Evolutionary conservation across 2,329 filamentous ascomycete genomes (phyloP).

Genomic region (Aureobasidium namibiae): DNA sequence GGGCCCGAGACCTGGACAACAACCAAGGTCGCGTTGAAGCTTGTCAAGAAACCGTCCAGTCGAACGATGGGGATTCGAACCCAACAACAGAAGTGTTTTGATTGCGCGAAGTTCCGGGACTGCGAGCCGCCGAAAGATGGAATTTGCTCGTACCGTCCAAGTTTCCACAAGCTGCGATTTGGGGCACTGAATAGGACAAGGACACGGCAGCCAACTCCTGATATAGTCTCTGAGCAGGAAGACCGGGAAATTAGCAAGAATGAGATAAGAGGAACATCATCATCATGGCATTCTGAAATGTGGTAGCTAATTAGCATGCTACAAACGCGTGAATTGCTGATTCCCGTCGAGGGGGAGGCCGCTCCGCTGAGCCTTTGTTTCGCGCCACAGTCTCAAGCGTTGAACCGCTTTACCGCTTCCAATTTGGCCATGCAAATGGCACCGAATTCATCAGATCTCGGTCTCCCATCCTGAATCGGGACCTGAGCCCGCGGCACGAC

Average conservation of each 20-base stretch:
- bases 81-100: background rate
- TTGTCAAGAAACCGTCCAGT: background rate
- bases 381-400: background rate
- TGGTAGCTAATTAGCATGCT: background rate
- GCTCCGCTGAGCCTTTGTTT: background rate
- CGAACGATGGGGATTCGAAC: background rate
- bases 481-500: too few relatives aligned
- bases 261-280: background rate
- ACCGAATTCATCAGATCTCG: background rate
- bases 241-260: background rate
- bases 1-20: background rate
- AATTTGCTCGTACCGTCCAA: background rate
- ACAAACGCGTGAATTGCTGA: background rate
- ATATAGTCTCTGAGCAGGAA: background rate
- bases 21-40: background rate
- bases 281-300: constrained; percentile 1
- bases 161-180: background rate
- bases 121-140: background rate
- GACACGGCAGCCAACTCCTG: background rate
- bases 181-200: background rate
- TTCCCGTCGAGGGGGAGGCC: background rate
- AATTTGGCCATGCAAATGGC: background rate
- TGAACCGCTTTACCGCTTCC: background rate
- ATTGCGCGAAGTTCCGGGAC: background rate
- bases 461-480: background rate